Base-by-base conservation (phyloP, 2,329 filamentous ascomycete genomes). In the Samsoniella hepiali region DNA sequence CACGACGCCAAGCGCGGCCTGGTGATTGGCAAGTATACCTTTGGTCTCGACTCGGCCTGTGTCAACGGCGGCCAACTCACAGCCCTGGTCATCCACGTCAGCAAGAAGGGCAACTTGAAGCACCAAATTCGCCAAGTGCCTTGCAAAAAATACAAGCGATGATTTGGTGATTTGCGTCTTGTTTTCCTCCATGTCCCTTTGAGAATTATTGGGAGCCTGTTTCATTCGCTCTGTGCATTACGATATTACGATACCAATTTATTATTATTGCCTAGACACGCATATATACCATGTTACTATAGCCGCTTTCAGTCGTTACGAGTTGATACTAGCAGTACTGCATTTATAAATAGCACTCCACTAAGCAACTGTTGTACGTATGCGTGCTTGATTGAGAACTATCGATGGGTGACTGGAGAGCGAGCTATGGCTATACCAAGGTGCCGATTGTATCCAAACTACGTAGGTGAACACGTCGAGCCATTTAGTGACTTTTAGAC, bases 21-120 rank as follows among this genome's bases (percentile, higher is more conserved):
- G 57, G 72, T 70, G 38, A 68, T 80, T 64, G 70, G 85, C 57
- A 81, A 83, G 56, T 96, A 91, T 75, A 91, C 89, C 4, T 91
- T 93, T 71, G 95, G 95, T 0, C 79, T 98, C 54, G 95, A 98
- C 75, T 91, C 90, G 0, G 89, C 88, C 0, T 98, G 95, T 73
- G 87, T 91, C 3, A 85, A 84, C 66, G 93, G 93, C 11, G 88
- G 87, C 1, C 81, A 86, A 66, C 78, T 99, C 67, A 91, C 90
- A 1, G 93, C 91, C 1, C 75, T 97, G 64, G 81, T 97, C 2
- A 84, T 97, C 42, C 84, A 90, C 68, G 84, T 77, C 3, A 72
- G 68, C 5, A 63, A 70, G 2, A 68, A 70, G 6, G 73, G 72
- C 7, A 69, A 68, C 8, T 74, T 79, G 59, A 73, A 68, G 57